These are phyloP conservation scores for Kwoniella bestiolae DNA, from an alignment of 768 basidiomycete genomes.

Conservation along the genomic window DNA sequence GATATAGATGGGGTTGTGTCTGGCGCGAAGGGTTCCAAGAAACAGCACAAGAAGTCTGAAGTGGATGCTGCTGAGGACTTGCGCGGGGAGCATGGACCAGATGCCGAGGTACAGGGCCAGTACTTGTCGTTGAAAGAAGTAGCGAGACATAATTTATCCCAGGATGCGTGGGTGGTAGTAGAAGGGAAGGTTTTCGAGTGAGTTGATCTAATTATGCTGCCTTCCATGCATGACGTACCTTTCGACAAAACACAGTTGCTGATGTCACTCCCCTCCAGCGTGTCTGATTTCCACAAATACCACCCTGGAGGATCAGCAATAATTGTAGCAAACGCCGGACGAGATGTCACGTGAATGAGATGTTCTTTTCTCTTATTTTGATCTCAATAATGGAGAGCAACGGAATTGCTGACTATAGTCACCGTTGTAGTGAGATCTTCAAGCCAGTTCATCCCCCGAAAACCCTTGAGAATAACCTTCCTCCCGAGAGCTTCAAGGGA, in stretches of 20 bases:
- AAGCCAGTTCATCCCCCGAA: conserved; percentile 48
- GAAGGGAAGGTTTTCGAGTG: conserved; percentile 56
- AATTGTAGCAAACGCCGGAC: conserved; percentile 51
- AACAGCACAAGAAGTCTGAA: background rate
- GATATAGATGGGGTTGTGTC: conserved; percentile 1
- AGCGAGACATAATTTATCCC: conserved; percentile 44
- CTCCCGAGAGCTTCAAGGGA: conserved; percentile 43
- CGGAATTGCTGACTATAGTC: background rate
- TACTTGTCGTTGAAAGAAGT: conserved; percentile 36
- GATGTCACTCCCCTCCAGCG: conserved; percentile 15
- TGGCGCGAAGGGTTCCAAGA: conserved; percentile 5
- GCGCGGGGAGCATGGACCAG: background rate
- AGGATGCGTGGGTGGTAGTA: conserved; percentile 55
- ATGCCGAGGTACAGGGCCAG: background rate
- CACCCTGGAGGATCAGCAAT: conserved; percentile 54
- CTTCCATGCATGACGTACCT: background rate
- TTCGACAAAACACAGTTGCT: no score
- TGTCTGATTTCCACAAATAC: conserved; percentile 45
- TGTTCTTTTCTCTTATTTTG: no score
- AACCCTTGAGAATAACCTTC: conserved; percentile 48
- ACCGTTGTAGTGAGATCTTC: conserved; percentile 39
- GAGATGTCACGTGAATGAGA: conserved; percentile 53
- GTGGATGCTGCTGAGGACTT: background rate
- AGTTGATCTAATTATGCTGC: no score
- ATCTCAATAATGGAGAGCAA: no score